Evolutionary conservation across 2,329 filamentous ascomycete genomes (phyloP).

Genomic region (Sporothrix variecibatus): DNA sequence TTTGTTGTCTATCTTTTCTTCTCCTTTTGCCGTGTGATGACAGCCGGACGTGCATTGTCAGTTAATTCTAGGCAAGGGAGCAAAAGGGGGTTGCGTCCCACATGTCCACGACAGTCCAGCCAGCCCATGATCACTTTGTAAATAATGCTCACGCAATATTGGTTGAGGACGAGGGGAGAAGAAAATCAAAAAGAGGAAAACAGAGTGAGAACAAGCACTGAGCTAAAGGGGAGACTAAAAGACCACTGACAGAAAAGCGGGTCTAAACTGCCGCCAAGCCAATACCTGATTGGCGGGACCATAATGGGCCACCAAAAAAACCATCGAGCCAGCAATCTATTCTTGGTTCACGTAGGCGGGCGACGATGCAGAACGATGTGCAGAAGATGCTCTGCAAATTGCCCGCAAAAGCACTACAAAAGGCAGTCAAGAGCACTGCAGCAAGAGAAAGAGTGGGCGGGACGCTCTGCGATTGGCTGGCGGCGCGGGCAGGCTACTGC

Average conservation of each 20-base stretch:
- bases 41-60: background rate
- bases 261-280: background rate
- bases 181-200: background rate
- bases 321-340: conserved; percentile 7
- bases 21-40: background rate
- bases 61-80: background rate
- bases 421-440: background rate
- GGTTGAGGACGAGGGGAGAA: background rate
- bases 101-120: background rate
- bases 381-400: background rate
- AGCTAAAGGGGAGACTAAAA: background rate
- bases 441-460: background rate
- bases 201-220: background rate
- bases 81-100: background rate
- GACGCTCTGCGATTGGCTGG: conserved; percentile 16
- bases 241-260: background rate
- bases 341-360: conserved; percentile 11
- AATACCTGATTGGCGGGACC: conserved; percentile 8
- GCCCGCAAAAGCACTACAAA: background rate
- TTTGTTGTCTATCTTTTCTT: too few species aligned
- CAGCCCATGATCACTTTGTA: conserved; percentile 5
- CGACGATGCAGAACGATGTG: background rate
- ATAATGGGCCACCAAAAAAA: background rate
- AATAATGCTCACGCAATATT: conserved; percentile 20
- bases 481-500: conserved; percentile 12